phyloP scores from a whole-genome alignment of 2,329 filamentous ascomycete species.

The Penicillium sclerotigenum region DNA sequence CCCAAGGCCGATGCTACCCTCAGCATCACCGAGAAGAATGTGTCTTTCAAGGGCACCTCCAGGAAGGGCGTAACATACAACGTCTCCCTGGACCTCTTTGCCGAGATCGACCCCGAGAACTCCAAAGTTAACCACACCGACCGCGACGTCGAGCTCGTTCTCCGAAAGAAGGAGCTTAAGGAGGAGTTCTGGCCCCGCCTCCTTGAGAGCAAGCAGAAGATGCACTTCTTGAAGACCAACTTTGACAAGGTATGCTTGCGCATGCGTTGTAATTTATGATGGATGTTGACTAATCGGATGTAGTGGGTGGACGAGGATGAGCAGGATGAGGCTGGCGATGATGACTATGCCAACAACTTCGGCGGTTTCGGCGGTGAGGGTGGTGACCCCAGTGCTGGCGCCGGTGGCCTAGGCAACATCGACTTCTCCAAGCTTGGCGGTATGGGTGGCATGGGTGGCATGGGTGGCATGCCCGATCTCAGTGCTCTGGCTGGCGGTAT shows the following conservation, averaged over 20 bases:
- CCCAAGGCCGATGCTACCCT: conserved; percentile 72
- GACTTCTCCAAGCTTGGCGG: conserved; percentile 89
- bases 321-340: conserved; percentile 84
- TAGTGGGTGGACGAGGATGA: conserved; percentile 97
- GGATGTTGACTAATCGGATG: conserved; percentile 14
- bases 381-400: conserved; percentile 11
- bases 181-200: conserved; percentile 94
- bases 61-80: conserved; percentile 85
- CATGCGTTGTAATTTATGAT: neutral
- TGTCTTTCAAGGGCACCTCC: conserved; percentile 80
- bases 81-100: conserved; percentile 82
- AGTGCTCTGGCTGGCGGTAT: conserved; percentile 37
- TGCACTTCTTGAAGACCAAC: conserved; percentile 96
- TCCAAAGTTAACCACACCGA: conserved; percentile 84
- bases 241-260: conserved; percentile 75
- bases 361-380: conserved; percentile 47
- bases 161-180: conserved; percentile 95
- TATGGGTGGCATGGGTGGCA: conserved; percentile 43
- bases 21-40: conserved; percentile 71
- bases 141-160: conserved; percentile 83
- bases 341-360: conserved; percentile 59
- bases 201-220: conserved; percentile 83
- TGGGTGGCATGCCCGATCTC: conserved; percentile 52
- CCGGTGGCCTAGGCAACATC: conserved; percentile 72
- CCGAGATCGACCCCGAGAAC: conserved; percentile 80